Base-by-base conservation (phyloP, 2,329 filamentous ascomycete species). In the Pseudocercospora cruenta region DNA sequence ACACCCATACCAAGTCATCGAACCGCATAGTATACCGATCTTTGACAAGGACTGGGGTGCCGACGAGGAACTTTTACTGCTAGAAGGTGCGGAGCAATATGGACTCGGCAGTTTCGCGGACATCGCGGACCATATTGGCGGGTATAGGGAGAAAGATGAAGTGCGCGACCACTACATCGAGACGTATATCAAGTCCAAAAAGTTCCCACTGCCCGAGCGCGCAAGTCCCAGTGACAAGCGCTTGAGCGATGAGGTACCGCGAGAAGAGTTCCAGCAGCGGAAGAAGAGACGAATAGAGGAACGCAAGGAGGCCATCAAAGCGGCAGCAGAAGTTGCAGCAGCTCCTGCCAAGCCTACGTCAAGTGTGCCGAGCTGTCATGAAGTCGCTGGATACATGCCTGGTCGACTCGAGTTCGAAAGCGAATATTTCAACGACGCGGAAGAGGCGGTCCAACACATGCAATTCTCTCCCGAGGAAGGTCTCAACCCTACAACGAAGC, bases 361-460 rank as follows among this genome's bases (percentile, higher is more conserved):
- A 8, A 96, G 92, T 82, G 93, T 97, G 2, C 95, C 95, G 0
- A 91, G 93, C 36, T 99, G 95, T 78, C 95, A 99, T 82, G 95
- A 99, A 80, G 95, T 99, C 43, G 93, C 97, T 79, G 95, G 95
- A 2, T 99, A 96, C 78, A 99, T 99, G 95, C 95, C 95, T 2
- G 95, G 95, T 53, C 93, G 95, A 47, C 81, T 99, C 70, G 95
- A 99, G 76, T 99, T 99, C 70, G 95, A 99, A 83, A 97, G 92
- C 0, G 95, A 99, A 75, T 95, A 97, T 77, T 92, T 94, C 75
- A 99, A 99, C 75, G 95, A 99, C 75, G 95, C 95, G 0, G 95
- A 99, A 81, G 96, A 98, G 80, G 94, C 94, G 0, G 95, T 99
- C 1, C 95, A 99, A 78, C 90, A 96, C 69, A 98, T 99, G 94